Evolutionary conservation across 805 yeast species (phyloP), one percentile per base, ranked within the genome.

Genomic region (Lachancea quebecensis): DNA sequence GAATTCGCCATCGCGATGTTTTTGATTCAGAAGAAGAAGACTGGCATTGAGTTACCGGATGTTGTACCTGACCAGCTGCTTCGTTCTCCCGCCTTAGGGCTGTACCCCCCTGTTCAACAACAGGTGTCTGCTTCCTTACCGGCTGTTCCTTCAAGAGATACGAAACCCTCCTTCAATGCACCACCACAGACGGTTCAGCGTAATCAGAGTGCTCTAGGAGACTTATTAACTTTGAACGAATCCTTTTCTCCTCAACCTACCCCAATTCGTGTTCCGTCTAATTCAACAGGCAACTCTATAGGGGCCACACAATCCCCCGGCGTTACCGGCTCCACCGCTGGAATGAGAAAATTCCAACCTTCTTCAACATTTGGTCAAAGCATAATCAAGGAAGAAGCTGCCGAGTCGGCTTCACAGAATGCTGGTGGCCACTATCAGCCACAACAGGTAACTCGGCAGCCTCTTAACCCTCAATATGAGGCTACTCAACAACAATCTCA

Each of bases 1-100:
- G 99, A 93, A 63, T 93, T 93, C 64, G 81, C 95, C 2, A 82
- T 93, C 59, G 97, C 98, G 14, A 83, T 93, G 87, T 91, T 82
- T 60, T 75, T 93, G 53, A 93, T 93, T 8, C 95, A 89, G 66
- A 85, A 83, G 65, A 83, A 78, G 57, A 71, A 90, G 47, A 75
- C 85, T 2, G 98, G 98, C 15, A 71, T 71, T 32, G 80, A 77
- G 25, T 71, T 93, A 51, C 98, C 99, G 2, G 78, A 78, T 47
- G 75, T 81, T 11, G 78, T 89, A 17, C 96, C 96, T 2, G 75
- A 75, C 15, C 72, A 78, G 21, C 69, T 90, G 54, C 58, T 79
- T 39, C 64, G 61, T 36, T 57, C 68, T 12, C 62, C 70, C 28
- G 64, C 65, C 2, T 41, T 65, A 15, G 64, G 60, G 3, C 44